phyloP scores from a whole-genome alignment of 257 asterid genomes.

The Vinca minor region DNA sequence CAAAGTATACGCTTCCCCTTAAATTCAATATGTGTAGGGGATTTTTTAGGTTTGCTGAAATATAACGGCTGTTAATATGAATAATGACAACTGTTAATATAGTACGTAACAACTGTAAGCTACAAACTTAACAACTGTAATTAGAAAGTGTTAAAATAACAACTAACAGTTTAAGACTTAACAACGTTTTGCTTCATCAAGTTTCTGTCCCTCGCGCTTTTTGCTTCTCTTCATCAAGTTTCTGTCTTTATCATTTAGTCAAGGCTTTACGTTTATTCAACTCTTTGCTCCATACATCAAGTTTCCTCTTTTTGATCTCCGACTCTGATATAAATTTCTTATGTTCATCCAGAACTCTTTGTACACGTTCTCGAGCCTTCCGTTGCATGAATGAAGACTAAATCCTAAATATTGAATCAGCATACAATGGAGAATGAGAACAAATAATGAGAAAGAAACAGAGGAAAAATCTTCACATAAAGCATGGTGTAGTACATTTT shows the following conservation, averaged over 20 bases:
- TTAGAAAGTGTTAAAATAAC: no score
- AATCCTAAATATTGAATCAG: not conserved
- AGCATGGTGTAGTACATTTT: conserved; percentile 62
- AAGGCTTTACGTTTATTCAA: conserved; percentile 67
- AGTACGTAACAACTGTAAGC: no score
- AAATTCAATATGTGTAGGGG: no score
- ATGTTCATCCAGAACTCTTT: conserved; percentile 60
- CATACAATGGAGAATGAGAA: not conserved
- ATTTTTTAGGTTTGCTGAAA: no score
- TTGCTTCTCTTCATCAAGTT: conserved; percentile 73
- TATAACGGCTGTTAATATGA: no score
- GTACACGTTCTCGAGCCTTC: conserved; percentile 57
- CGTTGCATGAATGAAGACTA: conserved; percentile 30
- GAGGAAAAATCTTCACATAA: conserved; percentile 60
- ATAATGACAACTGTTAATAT: no score
- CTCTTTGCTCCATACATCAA: conserved; percentile 74
- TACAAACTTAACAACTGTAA: no score
- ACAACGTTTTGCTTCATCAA: no score
- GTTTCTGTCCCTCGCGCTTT: no score
- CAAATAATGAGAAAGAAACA: conserved; percentile 5
- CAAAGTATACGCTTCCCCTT: no score
- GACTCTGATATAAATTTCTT: conserved; percentile 53
- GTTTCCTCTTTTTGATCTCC: conserved; percentile 55
- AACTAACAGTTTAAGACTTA: no score
- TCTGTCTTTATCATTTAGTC: conserved; percentile 68